phyloP scores from a whole-genome alignment of 1,284 basidiomycete genomes.

The Nidula niveotomentosa region DNA sequence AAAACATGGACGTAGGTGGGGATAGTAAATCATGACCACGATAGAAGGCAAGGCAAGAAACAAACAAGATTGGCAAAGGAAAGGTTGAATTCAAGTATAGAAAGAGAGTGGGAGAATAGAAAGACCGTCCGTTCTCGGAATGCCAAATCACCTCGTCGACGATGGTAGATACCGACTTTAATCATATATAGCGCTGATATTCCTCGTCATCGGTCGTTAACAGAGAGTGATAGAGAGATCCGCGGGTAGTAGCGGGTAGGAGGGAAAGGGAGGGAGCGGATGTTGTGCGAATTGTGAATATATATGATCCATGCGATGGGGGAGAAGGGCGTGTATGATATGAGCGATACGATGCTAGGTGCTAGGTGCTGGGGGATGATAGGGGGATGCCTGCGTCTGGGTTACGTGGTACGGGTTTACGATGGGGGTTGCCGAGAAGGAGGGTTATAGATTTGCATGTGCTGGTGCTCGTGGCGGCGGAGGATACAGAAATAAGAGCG shows the following conservation, averaged over 20 bases:
- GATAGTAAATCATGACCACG: too few relatives aligned
- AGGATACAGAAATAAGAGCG: too few relatives aligned
- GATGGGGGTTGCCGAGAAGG: slow-evolving; percentile 4
- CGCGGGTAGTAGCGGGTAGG: too few relatives aligned
- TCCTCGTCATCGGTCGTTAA: slow-evolving; percentile 13
- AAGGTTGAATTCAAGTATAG: slow-evolving; percentile 8
- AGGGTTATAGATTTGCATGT: background rate
- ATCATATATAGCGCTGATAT: slow-evolving; percentile 14
- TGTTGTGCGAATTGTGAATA: background rate
- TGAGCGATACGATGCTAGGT: too few relatives aligned
- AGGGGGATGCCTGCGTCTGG: too few relatives aligned
- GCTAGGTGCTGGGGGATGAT: slow-evolving; percentile 1
- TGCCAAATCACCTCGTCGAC: slow-evolving; percentile 4
- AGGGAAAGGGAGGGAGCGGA: background rate
- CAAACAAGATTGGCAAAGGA: background rate
- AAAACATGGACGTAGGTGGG: too few relatives aligned
- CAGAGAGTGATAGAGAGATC: background rate
- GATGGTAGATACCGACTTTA: slow-evolving; percentile 1
- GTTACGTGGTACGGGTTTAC: too few relatives aligned
- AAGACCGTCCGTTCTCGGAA: slow-evolving; percentile 17
- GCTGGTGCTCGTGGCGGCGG: too few relatives aligned
- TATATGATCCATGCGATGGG: too few relatives aligned
- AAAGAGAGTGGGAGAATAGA: slow-evolving; percentile 10
- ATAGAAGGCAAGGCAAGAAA: too few relatives aligned
- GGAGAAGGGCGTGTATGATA: too few relatives aligned